Base-by-base conservation (phyloP, 2,329 filamentous ascomycete genomes). In the Thelonectria olida region DNA sequence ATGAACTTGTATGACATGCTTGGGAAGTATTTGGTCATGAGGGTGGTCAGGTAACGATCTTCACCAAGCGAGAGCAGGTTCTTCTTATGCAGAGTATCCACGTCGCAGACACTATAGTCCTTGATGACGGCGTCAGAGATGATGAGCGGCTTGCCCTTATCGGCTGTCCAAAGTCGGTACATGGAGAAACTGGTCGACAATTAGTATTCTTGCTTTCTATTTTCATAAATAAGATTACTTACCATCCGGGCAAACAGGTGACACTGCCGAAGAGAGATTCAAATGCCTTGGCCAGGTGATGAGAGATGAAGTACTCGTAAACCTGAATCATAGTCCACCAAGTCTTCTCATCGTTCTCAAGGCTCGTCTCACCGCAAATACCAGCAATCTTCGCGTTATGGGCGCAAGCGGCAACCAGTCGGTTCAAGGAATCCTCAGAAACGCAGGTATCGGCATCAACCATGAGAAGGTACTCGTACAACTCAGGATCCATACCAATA, bases 261-360 rank as follows among this genome's bases (percentile, higher is more conserved):
- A 99, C 96, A 77, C 93, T 97, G 74, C 94, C 96, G 74, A 99
- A 99, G 62, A 99, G 87, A 62, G 93, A 97, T 77, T 99, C 96
- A 74, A 99, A 99, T 63, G 96, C 93, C 82, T 99, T 99, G 55
- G 96, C 85, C 76, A 99, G 82, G 79, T 99, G 92, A 84, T 99
- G 96, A 27, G 96, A 98, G 74, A 99, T 99, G 78, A 94, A 99
- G 83, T 99, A 99, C 78, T 99, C 96, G 81, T 99, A 99, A 67
- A 99, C 96, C 78, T 99, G 96, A 73, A 99, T 99, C 96, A 99
- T 99, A 12, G 96, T 99, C 92, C 93, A 97, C 93, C 94, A 98
- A 72, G 90, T 94, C 68, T 90, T 87, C 72, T 97, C 93, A 76
- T 97, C 95, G 73, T 99, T 99, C 76, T 97, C 92, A 72, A 99